Base-by-base conservation (phyloP, 345 rosid species). In the Citrus glauca region DNA sequence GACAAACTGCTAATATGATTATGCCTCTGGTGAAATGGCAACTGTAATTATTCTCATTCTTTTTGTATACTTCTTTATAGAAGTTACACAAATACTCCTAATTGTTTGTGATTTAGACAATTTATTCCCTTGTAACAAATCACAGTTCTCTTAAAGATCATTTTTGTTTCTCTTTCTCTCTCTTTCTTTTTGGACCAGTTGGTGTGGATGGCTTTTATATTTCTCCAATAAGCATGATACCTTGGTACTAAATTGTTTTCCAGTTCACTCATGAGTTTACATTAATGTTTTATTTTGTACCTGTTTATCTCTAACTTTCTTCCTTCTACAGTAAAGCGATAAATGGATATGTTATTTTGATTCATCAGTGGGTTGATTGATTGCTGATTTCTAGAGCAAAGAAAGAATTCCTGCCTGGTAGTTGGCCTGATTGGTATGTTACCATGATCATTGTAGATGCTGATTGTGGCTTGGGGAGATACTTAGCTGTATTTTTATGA, bases 11-110 rank as follows among this genome's bases (percentile, higher is more conserved):
- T 68, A 69, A 72, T 81, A 71, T 77, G 66, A 66, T 79, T 81
- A 75, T 75, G 72, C 78, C 76, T 74, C 80, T 22, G 77, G 67
- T 69, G 48, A 66, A 71, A 74, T 74, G 48, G 85, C 83, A 71
- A 78, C 30, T 83, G 86, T 86, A 86, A 86, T 81, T 81, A 86
- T 85, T 30, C 50, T 80, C 82, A 86, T 86, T 83, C 82, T 86
- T 86, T 85, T 72, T 77, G 76, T 75, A 81, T 77, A 70, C 84
- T 78, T 86, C 60, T 66, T 62, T 56, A 40, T 19, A 55, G 59
- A 62, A 81, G 83, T 79, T 66, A 27, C 56, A 74, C 65, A 73
- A 71, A 74, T 66, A 72, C 77, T 71, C 66, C 67, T 64, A 78
- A 78, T 83, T 83, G 79, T 77, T 83, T 66, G 61, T 80, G 67